Evolutionary conservation across 208 protist species (phyloP).

Genomic region (Paratrypanosoma confusum): DNA sequence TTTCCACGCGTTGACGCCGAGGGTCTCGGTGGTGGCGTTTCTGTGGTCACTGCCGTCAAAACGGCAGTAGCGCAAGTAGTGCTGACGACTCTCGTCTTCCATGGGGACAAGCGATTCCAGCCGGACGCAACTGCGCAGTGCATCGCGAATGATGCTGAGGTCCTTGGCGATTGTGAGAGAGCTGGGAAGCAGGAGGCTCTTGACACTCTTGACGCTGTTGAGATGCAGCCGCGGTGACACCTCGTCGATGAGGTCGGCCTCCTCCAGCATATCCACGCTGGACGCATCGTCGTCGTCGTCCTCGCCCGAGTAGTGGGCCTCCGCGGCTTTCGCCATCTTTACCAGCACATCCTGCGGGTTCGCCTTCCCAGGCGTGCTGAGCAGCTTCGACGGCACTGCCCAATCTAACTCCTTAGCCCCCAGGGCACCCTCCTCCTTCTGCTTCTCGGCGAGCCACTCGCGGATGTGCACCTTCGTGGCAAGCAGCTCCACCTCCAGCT

Average conservation of each 20-base stretch:
- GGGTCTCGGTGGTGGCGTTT: too few relatives aligned
- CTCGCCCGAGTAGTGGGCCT: conserved; percentile 1
- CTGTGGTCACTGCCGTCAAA: too few relatives aligned
- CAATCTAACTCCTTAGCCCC: too few relatives aligned
- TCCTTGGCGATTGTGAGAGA: conserved; percentile 16
- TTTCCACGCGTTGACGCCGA: conserved; percentile 25
- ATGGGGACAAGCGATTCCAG: conserved; percentile 42
- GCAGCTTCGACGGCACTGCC: too few relatives aligned
- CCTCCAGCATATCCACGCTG: not conserved
- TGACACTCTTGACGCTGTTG: conserved; percentile 2
- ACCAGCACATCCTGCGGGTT: conserved; percentile 14
- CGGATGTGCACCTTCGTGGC: conserved; percentile 17
- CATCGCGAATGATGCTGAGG: conserved; percentile 20
- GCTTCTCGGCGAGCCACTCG: conserved; percentile 27
- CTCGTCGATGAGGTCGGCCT: conserved; percentile 17
- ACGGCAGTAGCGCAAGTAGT: too few relatives aligned
- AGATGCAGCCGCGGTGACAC: conserved; percentile 26
- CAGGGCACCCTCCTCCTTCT: too few relatives aligned
- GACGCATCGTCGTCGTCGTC: not conserved
- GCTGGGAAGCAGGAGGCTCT: conserved; percentile 21
- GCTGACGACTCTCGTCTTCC: conserved; percentile 14
- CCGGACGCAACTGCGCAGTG: conserved; percentile 28
- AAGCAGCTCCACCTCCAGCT: conserved; percentile 10
- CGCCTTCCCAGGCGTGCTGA: too few relatives aligned
- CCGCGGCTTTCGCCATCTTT: conserved; percentile 4